Evolutionary conservation across 129 eudicot genomes (phyloP).

Genomic region (Gnaphalium uliginosum): DNA sequence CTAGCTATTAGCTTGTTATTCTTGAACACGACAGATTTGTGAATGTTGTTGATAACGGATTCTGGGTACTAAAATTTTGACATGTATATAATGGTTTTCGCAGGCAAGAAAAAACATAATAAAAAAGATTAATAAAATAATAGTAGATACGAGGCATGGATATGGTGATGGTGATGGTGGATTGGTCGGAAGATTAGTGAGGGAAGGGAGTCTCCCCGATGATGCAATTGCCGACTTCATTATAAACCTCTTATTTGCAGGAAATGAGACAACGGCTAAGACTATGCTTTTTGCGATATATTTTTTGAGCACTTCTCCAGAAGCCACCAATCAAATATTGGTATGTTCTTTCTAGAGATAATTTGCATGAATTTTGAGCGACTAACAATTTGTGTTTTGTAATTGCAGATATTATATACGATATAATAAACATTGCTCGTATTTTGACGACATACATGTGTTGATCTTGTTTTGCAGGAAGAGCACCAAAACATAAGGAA

Average conservation of each 20-base stretch:
- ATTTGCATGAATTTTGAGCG: too few relatives aligned
- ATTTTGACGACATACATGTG: neutral
- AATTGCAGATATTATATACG: too few relatives aligned
- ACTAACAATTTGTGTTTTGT: too few relatives aligned
- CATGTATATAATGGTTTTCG: neutral
- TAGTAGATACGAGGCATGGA: constrained; percentile 28
- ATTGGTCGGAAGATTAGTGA: constrained; percentile 59
- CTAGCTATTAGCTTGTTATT: too few relatives aligned
- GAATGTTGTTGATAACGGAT: too few relatives aligned
- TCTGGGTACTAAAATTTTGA: neutral
- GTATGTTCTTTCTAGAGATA: constrained; percentile 14
- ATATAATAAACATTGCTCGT: neutral
- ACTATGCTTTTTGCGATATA: constrained; percentile 84
- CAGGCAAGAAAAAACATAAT: constrained; percentile 75
- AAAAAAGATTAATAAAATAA: constrained; percentile 50
- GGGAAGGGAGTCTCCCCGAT: constrained; percentile 62
- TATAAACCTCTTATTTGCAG: constrained; percentile 76
- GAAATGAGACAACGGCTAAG: constrained; percentile 82
- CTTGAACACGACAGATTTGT: too few relatives aligned
- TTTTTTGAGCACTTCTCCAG: constrained; percentile 60
- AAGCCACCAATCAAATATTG: constrained; percentile 55
- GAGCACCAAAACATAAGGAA: constrained; percentile 60
- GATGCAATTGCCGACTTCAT: constrained; percentile 70
- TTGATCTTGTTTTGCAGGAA: constrained; percentile 42
- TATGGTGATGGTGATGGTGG: constrained; percentile 42